Evolutionary conservation across 1,284 basidiomycete species (phyloP), one percentile per base, ranked within the genome.

Genomic region (Ganoderma multipileum): DNA sequence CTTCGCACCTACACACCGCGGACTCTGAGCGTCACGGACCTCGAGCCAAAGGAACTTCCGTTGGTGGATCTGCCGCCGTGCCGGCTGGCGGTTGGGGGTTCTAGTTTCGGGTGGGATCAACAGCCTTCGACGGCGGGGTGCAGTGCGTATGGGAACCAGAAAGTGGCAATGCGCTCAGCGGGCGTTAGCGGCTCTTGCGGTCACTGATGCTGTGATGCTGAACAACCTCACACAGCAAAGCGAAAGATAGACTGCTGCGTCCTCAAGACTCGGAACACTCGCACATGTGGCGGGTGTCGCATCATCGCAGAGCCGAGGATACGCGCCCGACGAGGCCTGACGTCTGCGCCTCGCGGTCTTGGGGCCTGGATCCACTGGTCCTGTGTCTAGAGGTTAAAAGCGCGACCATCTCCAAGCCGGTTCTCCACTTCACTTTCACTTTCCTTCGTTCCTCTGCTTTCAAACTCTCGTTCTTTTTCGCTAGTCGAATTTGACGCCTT

Each of bases 121-220:
- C n/a, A 33, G 54, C 28, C 33, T 50, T 50, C 47, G 26, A n/a
- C 33, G n/a, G 44, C 41, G 44, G 36, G 26, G n/a, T 54, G 44
- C 61, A 6, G 1, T 16, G 18, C 26, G 26, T 55, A 18, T 47
- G 39, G 28, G 7, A 28, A 6, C 36, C 20, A 14, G 9, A n/a
- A 16, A 12, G 30, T 39, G 30, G 33, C 26, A 16, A 18, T 58
- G 57, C 23, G n/a, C 57, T 26, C 9, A 26, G 12, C 47, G 14
- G 12, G 28, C 36, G 7, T n/a, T n/a, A n/a, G n/a, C n/a, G n/a
- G n/a, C n/a, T n/a, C n/a, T n/a, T 62, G 47, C 50, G 36, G 50
- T n/a, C n/a, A n/a, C 50, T 50, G 33, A 50, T 61, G 60, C 50
- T 36, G 59, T 66, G 65, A 61, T 65, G 44, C 30, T n/a, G 30